These are phyloP conservation scores for Yamagishiella unicocca DNA, from an alignment of 139 green algal genomes.

Conservation along the genomic window DNA sequence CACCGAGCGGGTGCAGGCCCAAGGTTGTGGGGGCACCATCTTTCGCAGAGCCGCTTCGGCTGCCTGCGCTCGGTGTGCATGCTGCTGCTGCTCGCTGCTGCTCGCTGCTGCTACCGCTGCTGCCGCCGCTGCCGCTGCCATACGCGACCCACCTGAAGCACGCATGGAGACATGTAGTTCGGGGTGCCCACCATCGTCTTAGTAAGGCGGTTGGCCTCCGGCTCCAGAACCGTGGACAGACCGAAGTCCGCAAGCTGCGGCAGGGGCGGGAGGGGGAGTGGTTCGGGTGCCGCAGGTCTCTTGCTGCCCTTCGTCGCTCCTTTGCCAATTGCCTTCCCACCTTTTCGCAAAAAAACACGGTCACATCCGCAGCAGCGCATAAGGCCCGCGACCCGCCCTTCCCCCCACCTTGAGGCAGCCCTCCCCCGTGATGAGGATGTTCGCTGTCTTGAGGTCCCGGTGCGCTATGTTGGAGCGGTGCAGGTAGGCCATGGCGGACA, in stretches of 20 bases:
- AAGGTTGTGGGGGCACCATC: no score
- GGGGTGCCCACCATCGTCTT: slow-evolving; percentile 47
- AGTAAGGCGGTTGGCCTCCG: not conserved
- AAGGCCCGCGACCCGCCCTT: not conserved
- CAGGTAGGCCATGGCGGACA: slow-evolving; percentile 47
- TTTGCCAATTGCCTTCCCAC: not conserved
- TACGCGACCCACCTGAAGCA: slow-evolving; percentile 26
- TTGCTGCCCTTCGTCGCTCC: no score
- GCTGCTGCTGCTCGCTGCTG: no score
- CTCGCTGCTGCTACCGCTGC: no score
- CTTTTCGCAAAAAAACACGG: not conserved
- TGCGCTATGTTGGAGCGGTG: slow-evolving; percentile 54
- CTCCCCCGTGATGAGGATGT: slow-evolving; percentile 52
- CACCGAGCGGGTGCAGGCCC: no score
- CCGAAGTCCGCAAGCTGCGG: slow-evolving; percentile 13
- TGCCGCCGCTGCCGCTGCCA: no score
- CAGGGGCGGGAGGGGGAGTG: not conserved
- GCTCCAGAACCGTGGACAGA: not conserved
- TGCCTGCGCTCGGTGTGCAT: no score
- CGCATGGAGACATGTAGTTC: slow-evolving; percentile 48
- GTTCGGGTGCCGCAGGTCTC: not conserved
- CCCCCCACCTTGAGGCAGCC: slow-evolving; percentile 49
- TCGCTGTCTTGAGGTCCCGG: slow-evolving; percentile 56
- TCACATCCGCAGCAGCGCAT: not conserved
- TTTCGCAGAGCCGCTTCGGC: no score